Conservation (phyloP, 805 yeast genomes). For the Metschnikowia proteae region DNA sequence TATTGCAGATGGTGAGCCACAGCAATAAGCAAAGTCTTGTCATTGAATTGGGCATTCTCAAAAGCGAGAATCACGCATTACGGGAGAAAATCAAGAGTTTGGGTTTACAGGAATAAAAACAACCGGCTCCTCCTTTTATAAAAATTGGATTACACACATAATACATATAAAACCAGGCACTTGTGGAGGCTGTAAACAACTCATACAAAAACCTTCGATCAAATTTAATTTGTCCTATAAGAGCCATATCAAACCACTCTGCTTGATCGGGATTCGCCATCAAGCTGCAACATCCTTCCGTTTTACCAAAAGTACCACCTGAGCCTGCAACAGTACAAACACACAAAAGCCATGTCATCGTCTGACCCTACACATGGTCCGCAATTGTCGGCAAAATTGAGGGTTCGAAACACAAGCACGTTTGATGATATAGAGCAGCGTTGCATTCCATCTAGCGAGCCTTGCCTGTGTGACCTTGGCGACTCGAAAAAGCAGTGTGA, state of each 20-base stretch:
- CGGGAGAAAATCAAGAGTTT: slow-evolving; percentile 12
- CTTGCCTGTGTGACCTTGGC: background rate
- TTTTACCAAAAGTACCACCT: background rate
- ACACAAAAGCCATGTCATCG: background rate
- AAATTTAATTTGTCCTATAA: no score
- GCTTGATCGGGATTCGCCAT: background rate
- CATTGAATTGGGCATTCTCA: slow-evolving; percentile 61
- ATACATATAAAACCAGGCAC: background rate
- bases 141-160: background rate
- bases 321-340: background rate
- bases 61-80: slow-evolving; percentile 32
- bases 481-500: background rate
- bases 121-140: background rate
- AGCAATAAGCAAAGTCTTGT: slow-evolving; percentile 73
- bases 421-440: background rate
- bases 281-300: background rate
- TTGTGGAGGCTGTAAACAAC: background rate
- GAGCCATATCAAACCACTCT: background rate
- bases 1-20: slow-evolving; percentile 66
- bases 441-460: background rate
- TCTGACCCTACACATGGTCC: background rate
- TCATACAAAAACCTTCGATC: no score
- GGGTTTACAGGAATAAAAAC: slow-evolving; percentile 4
- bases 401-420: background rate
- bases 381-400: background rate